phyloP scores from a whole-genome alignment of 257 asterid genomes.

The Solanum lycopersicoides region DNA sequence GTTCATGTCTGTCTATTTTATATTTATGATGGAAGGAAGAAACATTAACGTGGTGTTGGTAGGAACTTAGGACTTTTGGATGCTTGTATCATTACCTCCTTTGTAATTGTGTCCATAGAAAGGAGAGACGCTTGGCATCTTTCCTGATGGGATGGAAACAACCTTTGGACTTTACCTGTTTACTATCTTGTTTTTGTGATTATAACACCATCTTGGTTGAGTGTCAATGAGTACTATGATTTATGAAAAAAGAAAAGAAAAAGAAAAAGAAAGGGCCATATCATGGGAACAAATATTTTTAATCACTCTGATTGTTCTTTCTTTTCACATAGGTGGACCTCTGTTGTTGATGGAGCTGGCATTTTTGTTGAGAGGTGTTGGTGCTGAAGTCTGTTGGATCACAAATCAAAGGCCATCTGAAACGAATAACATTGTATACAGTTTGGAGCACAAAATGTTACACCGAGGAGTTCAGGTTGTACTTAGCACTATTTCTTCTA shows the following conservation, averaged over 20 bases:
- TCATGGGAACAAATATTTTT: neutral
- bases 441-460: conserved; percentile 21
- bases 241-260: neutral
- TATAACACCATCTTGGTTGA: neutral
- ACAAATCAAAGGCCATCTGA: conserved; percentile 5
- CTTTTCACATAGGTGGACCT: conserved; percentile 3
- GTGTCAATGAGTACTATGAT: neutral
- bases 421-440: conserved; percentile 7
- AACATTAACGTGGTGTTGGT: neutral
- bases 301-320: neutral
- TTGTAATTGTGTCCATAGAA: neutral
- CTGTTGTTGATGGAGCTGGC: conserved; percentile 6
- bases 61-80: neutral
- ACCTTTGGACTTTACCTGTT: neutral
- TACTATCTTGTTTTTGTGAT: neutral
- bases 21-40: neutral
- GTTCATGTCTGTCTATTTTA: neutral
- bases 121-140: neutral
- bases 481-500: neutral
- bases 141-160: neutral
- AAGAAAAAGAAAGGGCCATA: neutral
- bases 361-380: neutral
- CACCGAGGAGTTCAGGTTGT: conserved; percentile 11
- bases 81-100: neutral
- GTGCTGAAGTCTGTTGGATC: conserved; percentile 6